Evolutionary conservation across 2,329 filamentous ascomycete species (phyloP).

Genomic region (Sphaerulina vaccinii): DNA sequence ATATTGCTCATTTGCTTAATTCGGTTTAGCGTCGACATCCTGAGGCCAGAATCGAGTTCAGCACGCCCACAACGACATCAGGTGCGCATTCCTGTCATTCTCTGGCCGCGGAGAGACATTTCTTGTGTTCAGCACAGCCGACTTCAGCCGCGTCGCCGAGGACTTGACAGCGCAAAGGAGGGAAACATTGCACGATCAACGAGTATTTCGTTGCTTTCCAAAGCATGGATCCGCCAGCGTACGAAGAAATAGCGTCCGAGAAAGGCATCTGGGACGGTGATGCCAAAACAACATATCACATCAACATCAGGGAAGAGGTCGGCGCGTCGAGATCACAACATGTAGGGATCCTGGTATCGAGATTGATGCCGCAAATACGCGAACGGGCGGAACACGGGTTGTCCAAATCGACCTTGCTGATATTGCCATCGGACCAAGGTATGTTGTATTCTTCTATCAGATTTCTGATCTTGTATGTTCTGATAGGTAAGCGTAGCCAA

Average conservation of each 20-base stretch:
- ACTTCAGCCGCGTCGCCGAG: too few relatives aligned
- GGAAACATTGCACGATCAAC: too few relatives aligned
- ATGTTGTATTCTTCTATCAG: not conserved
- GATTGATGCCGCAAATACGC: constrained; percentile 27
- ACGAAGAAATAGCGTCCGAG: constrained; percentile 29
- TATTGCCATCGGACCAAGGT: constrained; percentile 38
- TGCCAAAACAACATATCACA: constrained; percentile 22
- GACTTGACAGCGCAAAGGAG: too few relatives aligned
- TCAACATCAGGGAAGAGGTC: constrained; percentile 34
- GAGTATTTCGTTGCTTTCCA: not conserved
- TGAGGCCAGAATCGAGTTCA: too few relatives aligned
- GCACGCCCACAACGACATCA: too few relatives aligned
- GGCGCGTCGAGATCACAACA: constrained; percentile 33
- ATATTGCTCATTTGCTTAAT: too few relatives aligned
- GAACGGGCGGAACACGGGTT: constrained; percentile 31
- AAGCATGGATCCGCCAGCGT: constrained; percentile 31
- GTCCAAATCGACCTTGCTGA: constrained; percentile 31
- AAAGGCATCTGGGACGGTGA: constrained; percentile 15
- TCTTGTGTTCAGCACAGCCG: too few relatives aligned
- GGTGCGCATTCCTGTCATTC: too few relatives aligned
- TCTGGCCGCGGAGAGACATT: too few relatives aligned
- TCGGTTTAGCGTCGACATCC: too few relatives aligned
- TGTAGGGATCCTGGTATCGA: constrained; percentile 33
- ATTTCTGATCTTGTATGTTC: not conserved
- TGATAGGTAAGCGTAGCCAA: constrained; percentile 19